Base-by-base conservation (phyloP, 306 rosid species). In the Ceratonia siliqua region DNA sequence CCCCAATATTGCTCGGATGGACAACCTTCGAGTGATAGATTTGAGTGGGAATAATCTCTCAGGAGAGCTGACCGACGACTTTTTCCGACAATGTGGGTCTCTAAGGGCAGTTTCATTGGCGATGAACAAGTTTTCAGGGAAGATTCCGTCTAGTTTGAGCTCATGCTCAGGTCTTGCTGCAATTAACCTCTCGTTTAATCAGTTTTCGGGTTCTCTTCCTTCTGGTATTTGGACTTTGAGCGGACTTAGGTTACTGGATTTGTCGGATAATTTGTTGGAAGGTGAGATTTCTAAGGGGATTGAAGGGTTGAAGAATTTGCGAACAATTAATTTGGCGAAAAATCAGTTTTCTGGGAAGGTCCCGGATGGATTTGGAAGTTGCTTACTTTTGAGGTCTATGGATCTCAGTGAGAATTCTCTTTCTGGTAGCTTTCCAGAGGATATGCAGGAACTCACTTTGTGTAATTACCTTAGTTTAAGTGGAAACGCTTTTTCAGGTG, bases 1-100 rank as follows among this genome's bases (percentile, higher is more conserved):
- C 65, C 78, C 96, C 54, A 90, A 85, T 59, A 81, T 90, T 50
- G 92, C 96, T 4, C 83, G 79, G 35, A 56, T 95, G 20, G 91
- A 85, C 22, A 89, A 82, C 72, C 97, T 95, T 25, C 80, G 98
- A 49, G 87, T 81, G 27, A 79, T 95, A 15, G 99, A 92, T 59
- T 86, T 95, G 87, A 89, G 99, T 25, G 85, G 75, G 25, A 95
- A 95, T 32, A 77, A 83, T 49, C 87, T 95, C 63, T 87, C 89
- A 0, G 97, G 98, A n/a, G 77, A 75, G 5, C 82, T 92, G 22
- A 81, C 98, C 12, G 93, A 83, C 14, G 92, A 90, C 39, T 82
- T 95, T 62, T 95, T 95, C 73, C 66, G 82, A 68, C 99, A 95
- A 92, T 92, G 99, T 85, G 97, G 98, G 89, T 90, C 98, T 33